Percentiles rank a stretch among this genome's conserved stretches.
phyloP scores from a whole-genome alignment of 495 filamentous ascomycete genomes.

The Xylaria nigripes region DNA sequence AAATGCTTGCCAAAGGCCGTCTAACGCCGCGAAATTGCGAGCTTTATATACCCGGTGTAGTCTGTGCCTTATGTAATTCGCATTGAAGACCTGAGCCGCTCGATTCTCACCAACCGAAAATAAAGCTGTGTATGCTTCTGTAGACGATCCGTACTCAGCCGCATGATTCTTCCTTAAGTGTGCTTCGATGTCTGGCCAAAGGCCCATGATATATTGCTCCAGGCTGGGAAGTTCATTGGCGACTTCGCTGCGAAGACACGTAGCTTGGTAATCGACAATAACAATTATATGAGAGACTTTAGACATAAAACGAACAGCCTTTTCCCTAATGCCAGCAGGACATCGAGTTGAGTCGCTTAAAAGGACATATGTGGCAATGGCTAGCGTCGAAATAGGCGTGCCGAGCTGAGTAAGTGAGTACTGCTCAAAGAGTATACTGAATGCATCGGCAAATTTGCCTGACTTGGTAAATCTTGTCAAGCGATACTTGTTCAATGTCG shows the following conservation, averaged over 20 bases:
- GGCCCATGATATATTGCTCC: constrained; percentile 13
- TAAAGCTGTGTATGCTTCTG: constrained; percentile 8
- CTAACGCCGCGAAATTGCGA: constrained; percentile 12
- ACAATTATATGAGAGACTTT: constrained; percentile 17
- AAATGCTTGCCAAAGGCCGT: constrained; percentile 26
- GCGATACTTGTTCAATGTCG: constrained; percentile 11
- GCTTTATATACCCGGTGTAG: constrained; percentile 1
- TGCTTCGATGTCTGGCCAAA: constrained; percentile 17
- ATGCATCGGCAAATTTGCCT: constrained; percentile 18
- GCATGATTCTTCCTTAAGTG: constrained; percentile 3
- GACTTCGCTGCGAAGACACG: constrained; percentile 1
- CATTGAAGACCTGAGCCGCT: neutral
- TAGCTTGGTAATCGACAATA: constrained; percentile 11
- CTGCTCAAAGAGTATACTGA: constrained; percentile 27
- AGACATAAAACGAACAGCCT: constrained; percentile 19
- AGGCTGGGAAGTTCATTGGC: constrained; percentile 10
- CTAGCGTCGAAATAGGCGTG: constrained; percentile 21
- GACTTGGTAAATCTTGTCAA: constrained; percentile 6
- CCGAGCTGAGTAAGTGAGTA: constrained; percentile 19
- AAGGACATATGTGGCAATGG: constrained; percentile 36
- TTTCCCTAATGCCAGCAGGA: constrained; percentile 5
- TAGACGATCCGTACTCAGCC: constrained; percentile 5
- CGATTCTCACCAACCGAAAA: constrained; percentile 10
- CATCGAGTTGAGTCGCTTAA: constrained; percentile 27
- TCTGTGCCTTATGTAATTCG: neutral